Conservation (phyloP, 2,329 filamentous ascomycete species). For the Fusarium hainanense region DNA sequence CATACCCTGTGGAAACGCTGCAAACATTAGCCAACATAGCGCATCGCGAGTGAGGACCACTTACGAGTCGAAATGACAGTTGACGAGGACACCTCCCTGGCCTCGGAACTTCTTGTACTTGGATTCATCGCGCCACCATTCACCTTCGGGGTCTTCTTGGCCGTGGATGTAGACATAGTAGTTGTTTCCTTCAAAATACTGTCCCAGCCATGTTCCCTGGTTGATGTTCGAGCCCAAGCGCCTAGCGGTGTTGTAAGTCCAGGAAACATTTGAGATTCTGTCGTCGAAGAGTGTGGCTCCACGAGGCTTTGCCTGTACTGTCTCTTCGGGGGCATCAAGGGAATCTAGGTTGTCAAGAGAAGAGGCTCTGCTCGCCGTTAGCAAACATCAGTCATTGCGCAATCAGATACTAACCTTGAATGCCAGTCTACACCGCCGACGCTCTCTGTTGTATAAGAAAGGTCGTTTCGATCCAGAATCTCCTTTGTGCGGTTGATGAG, state of each 20-base stretch:
- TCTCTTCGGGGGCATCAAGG: background rate
- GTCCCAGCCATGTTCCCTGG: conserved; percentile 54
- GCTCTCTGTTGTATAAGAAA: conserved; percentile 58
- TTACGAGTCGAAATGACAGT: conserved; percentile 88
- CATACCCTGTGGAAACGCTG: conserved; percentile 89
- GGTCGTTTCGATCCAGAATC: conserved; percentile 73
- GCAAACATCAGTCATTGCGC: background rate
- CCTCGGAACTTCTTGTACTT: conserved; percentile 61
- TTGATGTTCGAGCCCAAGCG: conserved; percentile 34
- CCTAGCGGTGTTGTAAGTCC: conserved; percentile 49
- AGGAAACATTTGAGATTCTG: conserved; percentile 80
- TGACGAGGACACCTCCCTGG: conserved; percentile 86
- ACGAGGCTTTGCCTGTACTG: conserved; percentile 22
- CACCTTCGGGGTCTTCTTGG: conserved; percentile 74
- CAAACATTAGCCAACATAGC: conserved; percentile 15
- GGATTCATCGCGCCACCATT: conserved; percentile 73
- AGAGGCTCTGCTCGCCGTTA: conserved; percentile 22
- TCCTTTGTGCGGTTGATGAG: conserved; percentile 76
- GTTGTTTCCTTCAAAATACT: conserved; percentile 94
- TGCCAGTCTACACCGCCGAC: conserved; percentile 48
- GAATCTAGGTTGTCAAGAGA: background rate
- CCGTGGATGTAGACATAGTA: conserved; percentile 93
- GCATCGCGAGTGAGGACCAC: conserved; percentile 34
- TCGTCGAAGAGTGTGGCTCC: conserved; percentile 81
- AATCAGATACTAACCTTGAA: conserved; percentile 36